Evolutionary conservation across 2,329 filamentous ascomycete genomes (phyloP).

Genomic region (Coniochaeta sp.): DNA sequence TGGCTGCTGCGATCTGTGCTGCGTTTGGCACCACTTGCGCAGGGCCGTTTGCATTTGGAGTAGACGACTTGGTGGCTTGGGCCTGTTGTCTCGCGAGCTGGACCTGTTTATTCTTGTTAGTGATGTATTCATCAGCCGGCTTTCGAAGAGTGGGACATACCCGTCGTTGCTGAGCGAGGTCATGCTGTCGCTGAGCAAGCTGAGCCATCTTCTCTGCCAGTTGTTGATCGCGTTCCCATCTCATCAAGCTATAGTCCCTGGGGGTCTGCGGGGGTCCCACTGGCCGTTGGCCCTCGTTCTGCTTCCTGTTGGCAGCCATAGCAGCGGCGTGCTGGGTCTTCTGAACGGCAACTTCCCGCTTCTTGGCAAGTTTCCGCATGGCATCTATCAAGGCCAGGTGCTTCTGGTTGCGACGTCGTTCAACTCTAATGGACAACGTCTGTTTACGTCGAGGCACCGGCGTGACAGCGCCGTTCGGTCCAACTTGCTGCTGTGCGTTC

Average conservation of each 20-base stretch:
- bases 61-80: constrained; percentile 17
- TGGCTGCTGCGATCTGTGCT: constrained; percentile 18
- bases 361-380: constrained; percentile 93
- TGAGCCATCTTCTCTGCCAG: constrained; percentile 53
- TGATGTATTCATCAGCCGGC: constrained; percentile 6
- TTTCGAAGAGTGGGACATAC: constrained; percentile 32
- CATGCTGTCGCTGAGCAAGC: constrained; percentile 53
- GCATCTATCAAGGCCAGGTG: constrained; percentile 86
- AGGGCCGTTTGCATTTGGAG: constrained; percentile 23
- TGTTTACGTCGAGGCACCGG: constrained; percentile 55
- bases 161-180: constrained; percentile 50
- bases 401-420: constrained; percentile 77
- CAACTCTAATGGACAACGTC: constrained; percentile 76
- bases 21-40: constrained; percentile 29
- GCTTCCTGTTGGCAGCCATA: constrained; percentile 75
- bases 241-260: constrained; percentile 82
- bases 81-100: background rate
- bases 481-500: constrained; percentile 32
- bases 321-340: constrained; percentile 80
- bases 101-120: constrained; percentile 6
- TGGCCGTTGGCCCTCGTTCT: constrained; percentile 50
- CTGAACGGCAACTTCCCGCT: constrained; percentile 75
- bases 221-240: constrained; percentile 76
- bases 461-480: constrained; percentile 33
- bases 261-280: constrained; percentile 64